phyloP scores from a whole-genome alignment of 768 basidiomycete species.

The Pisolithus microcarpus region DNA sequence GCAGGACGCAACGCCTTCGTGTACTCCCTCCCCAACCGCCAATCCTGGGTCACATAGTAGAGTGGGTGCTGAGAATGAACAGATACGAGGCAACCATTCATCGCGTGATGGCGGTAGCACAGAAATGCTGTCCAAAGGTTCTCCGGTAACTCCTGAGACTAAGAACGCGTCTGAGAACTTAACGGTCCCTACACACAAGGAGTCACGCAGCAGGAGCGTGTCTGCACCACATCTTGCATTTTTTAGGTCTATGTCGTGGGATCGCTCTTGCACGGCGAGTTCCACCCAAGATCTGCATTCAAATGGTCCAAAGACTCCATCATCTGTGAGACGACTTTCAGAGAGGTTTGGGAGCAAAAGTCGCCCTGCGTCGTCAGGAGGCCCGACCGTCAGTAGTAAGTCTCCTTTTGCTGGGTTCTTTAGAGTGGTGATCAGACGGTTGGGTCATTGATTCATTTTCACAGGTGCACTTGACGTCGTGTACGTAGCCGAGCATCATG shows the following conservation, averaged over 20 bases:
- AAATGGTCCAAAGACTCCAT: slow-evolving; percentile 7
- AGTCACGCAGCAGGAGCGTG: slow-evolving; percentile 41
- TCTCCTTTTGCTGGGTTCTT: background rate
- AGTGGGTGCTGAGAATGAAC: background rate
- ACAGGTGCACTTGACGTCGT: slow-evolving; percentile 34
- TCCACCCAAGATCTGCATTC: slow-evolving; percentile 8
- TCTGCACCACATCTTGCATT: slow-evolving; percentile 58
- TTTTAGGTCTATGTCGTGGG: slow-evolving; percentile 33
- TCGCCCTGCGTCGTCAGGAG: slow-evolving; percentile 10
- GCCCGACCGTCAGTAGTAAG: slow-evolving; percentile 13
- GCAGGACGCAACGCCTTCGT: slow-evolving; percentile 63
- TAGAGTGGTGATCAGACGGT: background rate
- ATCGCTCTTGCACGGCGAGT: slow-evolving; percentile 8
- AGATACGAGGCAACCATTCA: background rate
- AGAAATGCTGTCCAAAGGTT: background rate
- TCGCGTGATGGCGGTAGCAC: background rate
- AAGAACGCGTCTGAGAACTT: background rate
- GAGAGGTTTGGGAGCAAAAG: slow-evolving; percentile 19
- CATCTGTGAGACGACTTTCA: slow-evolving; percentile 14
- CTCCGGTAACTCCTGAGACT: background rate
- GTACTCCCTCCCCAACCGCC: slow-evolving; percentile 39
- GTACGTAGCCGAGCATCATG: slow-evolving; percentile 75
- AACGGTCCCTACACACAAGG: slow-evolving; percentile 17
- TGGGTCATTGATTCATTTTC: background rate
- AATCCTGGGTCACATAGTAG: background rate